These are phyloP conservation scores for Zalerion maritima DNA, from an alignment of 495 filamentous ascomycete species.

Conservation along the genomic window DNA sequence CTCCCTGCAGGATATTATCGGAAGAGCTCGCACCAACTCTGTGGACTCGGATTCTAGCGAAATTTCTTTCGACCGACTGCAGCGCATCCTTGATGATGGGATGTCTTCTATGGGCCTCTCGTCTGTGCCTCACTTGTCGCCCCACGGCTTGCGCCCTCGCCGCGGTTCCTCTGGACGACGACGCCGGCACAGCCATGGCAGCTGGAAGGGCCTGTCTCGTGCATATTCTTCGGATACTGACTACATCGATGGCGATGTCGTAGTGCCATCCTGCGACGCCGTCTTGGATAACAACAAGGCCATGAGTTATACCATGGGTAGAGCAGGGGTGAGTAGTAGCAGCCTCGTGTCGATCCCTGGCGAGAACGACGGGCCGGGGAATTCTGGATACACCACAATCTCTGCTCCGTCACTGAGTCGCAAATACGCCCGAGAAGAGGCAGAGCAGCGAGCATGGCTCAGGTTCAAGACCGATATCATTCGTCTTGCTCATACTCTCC, in stretches of 20 bases:
- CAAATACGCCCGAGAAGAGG: conserved; percentile 38
- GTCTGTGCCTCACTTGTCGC: conserved; percentile 19
- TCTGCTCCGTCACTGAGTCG: too few relatives aligned
- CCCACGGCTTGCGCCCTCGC: conserved; percentile 16
- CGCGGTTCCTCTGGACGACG: conserved; percentile 19
- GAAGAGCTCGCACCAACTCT: conserved; percentile 24
- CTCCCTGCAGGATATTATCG: too few relatives aligned
- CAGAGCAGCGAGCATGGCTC: conserved; percentile 60
- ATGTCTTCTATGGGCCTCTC: conserved; percentile 30
- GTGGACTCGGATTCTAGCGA: conserved; percentile 41
- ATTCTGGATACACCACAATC: too few relatives aligned
- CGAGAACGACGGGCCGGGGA: too few relatives aligned
- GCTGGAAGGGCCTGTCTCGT: conserved; percentile 10
- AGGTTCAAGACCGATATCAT: conserved; percentile 84
- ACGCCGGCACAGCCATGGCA: conserved; percentile 18
- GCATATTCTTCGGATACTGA: conserved; percentile 66
- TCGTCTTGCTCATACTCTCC: conserved; percentile 74
- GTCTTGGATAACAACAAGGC: conserved; percentile 81
- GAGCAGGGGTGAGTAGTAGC: conserved; percentile 33
- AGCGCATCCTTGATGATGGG: conserved; percentile 52
- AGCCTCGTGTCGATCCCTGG: conserved; percentile 20
- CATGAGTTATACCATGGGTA: conserved; percentile 53
- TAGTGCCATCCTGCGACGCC: conserved; percentile 65
- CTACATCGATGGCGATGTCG: conserved; percentile 50
- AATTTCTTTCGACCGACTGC: conserved; percentile 50